Evolutionary conservation across 202 grass and related monocot species (phyloP), one percentile per base, ranked within the genome.

Genomic region (Setaria viridis): DNA sequence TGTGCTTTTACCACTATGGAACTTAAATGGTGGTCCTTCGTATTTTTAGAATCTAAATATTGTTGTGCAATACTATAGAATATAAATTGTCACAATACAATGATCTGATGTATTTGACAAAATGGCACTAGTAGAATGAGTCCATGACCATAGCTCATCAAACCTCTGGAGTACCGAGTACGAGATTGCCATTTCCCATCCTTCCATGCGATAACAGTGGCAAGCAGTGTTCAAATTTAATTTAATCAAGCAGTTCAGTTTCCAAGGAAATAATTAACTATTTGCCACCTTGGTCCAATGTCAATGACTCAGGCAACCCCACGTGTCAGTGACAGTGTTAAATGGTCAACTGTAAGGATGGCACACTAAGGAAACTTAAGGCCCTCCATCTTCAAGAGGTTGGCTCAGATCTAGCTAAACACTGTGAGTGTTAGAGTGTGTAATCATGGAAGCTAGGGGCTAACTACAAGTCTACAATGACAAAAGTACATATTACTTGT

Each of bases 31-130:
- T 55, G 43, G 11, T 58, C 48, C 46, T 62, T 21, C 21, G 50
- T 4, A 25, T 80, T n/a, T 86, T 56, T 25, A 56, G 25, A 37
- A 58, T 76, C 11, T 67, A 33, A 67, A 74, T 34, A 67, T 73
- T 17, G 4, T 43, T 67, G 20, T 51, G 53, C 15, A 81, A 81
- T 57, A 17, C 41, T 47, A 50, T 32, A 77, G 9, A 25, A 21
- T 56, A 50, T 32, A 62, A 25, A 30, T 51, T 33, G 20, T 15
- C 29, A 20, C 14, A 43, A 15, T 30, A 6, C 20, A 43, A 86
- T 53, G 13, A 48, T 56, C 45, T 57, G 41, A 10, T 88, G 17
- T 42, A 64, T 72, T 62, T 51, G 0, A 43, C 35, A 19, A 47
- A 76, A 67, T 54, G 60, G 20, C 10, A 17, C 14, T 13, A 71